Evolutionary conservation across 2,329 filamentous ascomycete species (phyloP).

Genomic region (Fusarium armeniacum): DNA sequence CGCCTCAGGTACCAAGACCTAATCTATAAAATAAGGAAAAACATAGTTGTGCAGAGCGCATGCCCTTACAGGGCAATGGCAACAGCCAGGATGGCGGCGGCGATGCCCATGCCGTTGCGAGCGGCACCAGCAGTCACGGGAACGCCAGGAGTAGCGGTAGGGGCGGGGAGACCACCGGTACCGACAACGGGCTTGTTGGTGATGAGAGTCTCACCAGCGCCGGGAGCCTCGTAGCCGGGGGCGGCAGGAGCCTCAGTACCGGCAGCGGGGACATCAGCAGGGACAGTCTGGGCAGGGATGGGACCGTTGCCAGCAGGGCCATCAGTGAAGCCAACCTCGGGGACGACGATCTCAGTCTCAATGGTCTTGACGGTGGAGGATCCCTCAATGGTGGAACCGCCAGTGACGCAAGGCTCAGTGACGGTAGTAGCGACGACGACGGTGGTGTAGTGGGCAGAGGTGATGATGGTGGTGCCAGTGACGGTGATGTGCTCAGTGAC

Average conservation of each 20-base stretch:
- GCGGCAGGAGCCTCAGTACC: conserved; percentile 34
- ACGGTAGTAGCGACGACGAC: conserved; percentile 64
- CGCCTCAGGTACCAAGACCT: conserved; percentile 47
- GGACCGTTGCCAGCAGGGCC: conserved; percentile 42
- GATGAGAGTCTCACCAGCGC: conserved; percentile 45
- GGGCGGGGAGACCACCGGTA: conserved; percentile 53
- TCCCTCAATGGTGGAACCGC: conserved; percentile 62
- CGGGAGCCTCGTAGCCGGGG: conserved; percentile 41
- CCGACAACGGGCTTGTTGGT: conserved; percentile 48
- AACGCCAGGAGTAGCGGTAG: conserved; percentile 55
- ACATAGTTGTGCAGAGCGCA: conserved; percentile 39
- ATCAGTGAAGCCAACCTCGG: conserved; percentile 66
- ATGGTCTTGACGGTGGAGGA: conserved; percentile 64
- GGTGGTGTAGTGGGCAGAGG: conserved; percentile 65
- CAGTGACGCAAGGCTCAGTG: conserved; percentile 65
- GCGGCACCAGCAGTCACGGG: conserved; percentile 58
- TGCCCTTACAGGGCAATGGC: conserved; percentile 62
- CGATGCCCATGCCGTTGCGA: conserved; percentile 62
- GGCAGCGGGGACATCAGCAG: conserved; percentile 58
- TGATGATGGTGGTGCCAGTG: conserved; percentile 65
- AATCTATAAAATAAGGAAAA: conserved; percentile 50
- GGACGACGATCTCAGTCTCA: conserved; percentile 66
- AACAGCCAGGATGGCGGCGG: conserved; percentile 60
- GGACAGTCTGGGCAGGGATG: conserved; percentile 54
- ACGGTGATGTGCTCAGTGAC: conserved; percentile 72